These are phyloP conservation scores for Mycena floridula DNA, from an alignment of 768 basidiomycete genomes.

Conservation along the genomic window DNA sequence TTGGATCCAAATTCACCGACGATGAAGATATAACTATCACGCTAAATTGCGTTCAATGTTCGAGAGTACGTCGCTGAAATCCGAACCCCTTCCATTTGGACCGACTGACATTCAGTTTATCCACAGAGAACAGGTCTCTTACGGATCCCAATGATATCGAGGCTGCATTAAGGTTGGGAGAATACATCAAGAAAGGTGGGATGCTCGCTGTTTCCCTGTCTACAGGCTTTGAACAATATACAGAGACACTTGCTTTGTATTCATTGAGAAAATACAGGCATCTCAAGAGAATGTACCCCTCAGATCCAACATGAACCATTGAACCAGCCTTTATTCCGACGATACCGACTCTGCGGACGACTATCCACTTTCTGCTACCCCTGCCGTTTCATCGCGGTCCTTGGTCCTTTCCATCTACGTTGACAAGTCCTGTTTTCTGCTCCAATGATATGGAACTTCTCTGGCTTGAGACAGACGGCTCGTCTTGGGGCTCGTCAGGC, in stretches of 20 bases:
- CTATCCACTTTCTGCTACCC: too few relatives aligned
- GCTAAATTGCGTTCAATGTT: constrained; percentile 64
- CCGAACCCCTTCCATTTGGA: constrained; percentile 1
- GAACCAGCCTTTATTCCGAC: too few relatives aligned
- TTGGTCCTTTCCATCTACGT: too few relatives aligned
- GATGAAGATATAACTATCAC: constrained; percentile 69
- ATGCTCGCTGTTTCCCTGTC: constrained; percentile 12
- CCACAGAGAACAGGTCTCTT: constrained; percentile 59
- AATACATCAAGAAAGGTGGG: constrained; percentile 84
- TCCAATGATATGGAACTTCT: too few relatives aligned
- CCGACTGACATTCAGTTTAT: constrained; percentile 1
- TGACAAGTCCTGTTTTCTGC: too few relatives aligned
- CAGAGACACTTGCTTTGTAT: constrained; percentile 81
- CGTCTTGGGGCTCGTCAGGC: too few relatives aligned
- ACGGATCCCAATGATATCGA: constrained; percentile 69
- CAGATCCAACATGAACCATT: too few relatives aligned
- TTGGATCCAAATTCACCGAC: constrained; percentile 6
- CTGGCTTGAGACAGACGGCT: too few relatives aligned
- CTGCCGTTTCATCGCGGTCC: too few relatives aligned
- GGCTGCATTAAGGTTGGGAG: constrained; percentile 64
- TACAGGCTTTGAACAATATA: background rate
- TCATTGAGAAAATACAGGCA: constrained; percentile 80
- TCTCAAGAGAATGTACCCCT: constrained; percentile 59
- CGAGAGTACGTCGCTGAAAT: constrained; percentile 39
- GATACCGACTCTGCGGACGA: too few relatives aligned